Evolutionary conservation across 345 rosid species (phyloP).

Genomic region (Citrus unshiu): DNA sequence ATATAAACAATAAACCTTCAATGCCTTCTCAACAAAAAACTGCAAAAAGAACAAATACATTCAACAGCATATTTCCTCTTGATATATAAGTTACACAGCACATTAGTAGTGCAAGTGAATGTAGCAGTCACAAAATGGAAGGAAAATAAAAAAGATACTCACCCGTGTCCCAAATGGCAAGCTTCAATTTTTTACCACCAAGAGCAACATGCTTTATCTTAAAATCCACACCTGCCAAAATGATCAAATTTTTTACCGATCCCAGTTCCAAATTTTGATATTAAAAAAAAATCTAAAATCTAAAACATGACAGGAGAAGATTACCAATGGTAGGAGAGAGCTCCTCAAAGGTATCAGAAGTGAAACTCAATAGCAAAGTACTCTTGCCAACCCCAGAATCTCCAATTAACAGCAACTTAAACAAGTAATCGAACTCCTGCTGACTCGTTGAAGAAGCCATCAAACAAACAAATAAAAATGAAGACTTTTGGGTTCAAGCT

Average conservation of each 20-base stretch:
- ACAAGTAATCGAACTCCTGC: conserved; percentile 69
- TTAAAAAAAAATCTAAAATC: background rate
- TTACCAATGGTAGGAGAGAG: conserved; percentile 76
- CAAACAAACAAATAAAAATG: background rate
- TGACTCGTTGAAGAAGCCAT: conserved; percentile 65
- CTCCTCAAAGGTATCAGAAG: conserved; percentile 66
- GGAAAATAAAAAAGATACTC: background rate
- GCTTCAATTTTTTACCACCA: conserved; percentile 86
- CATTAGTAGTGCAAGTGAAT: background rate
- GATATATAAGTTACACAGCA: background rate
- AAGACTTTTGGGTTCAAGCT: background rate
- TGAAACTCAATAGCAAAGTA: conserved; percentile 69
- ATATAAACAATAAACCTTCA: background rate
- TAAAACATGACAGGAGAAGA: background rate
- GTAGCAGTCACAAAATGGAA: background rate
- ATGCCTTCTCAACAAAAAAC: background rate
- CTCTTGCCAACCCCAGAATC: conserved; percentile 93
- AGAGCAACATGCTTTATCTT: conserved; percentile 74
- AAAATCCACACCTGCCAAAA: conserved; percentile 79
- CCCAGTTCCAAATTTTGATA: background rate
- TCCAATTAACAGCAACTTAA: conserved; percentile 69
- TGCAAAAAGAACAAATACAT: background rate
- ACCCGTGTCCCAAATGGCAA: conserved; percentile 99
- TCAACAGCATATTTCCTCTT: background rate
- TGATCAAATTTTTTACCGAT: background rate